Percentiles rank a stretch among this genome's conserved stretches.
Conservation (phyloP, 2,329 filamentous ascomycete species). For the Colletotrichum lentis region DNA sequence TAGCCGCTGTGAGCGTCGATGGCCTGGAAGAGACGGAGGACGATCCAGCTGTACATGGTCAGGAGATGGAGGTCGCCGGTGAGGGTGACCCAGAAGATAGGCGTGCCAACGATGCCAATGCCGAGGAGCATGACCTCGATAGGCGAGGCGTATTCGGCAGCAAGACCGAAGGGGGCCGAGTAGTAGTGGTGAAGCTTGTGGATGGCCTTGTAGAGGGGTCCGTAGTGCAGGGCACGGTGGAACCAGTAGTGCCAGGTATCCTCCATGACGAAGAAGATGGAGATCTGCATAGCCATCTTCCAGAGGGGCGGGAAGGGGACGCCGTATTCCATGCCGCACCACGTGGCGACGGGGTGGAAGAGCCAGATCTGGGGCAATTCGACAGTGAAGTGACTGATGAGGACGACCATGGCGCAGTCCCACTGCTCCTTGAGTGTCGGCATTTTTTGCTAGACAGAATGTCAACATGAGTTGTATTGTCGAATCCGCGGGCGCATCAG, state of each 20-base stretch:
- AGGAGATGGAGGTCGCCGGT: slow-evolving; percentile 91
- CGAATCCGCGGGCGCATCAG: background rate
- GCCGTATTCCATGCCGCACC: slow-evolving; percentile 84
- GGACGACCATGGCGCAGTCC: slow-evolving; percentile 90
- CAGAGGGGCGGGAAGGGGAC: slow-evolving; percentile 87
- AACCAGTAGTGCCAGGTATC: slow-evolving; percentile 99
- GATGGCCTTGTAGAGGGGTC: slow-evolving; percentile 92
- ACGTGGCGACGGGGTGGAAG: slow-evolving; percentile 96
- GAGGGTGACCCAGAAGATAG: slow-evolving; percentile 82
- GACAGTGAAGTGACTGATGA: slow-evolving; percentile 95
- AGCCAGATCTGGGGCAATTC: slow-evolving; percentile 99
- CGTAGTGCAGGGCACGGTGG: slow-evolving; percentile 92
- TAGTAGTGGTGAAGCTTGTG: slow-evolving; percentile 99
- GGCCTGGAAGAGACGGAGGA: slow-evolving; percentile 91
- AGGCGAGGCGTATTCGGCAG: slow-evolving; percentile 96
- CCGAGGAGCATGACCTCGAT: slow-evolving; percentile 97
- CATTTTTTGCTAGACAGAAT: slow-evolving; percentile 71
- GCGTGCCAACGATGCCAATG: slow-evolving; percentile 81
- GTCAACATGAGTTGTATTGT: background rate
- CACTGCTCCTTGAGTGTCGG: slow-evolving; percentile 94
- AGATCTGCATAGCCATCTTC: slow-evolving; percentile 91
- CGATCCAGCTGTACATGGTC: slow-evolving; percentile 98
- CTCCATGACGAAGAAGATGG: slow-evolving; percentile 93
- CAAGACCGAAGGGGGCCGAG: slow-evolving; percentile 94
- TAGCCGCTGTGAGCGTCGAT: slow-evolving; percentile 98